Percentiles rank a stretch among this genome's conserved stretches.
These are phyloP conservation scores for Helminthosporium solani DNA, from an alignment of 2,329 filamentous ascomycete species.

Conservation along the genomic window DNA sequence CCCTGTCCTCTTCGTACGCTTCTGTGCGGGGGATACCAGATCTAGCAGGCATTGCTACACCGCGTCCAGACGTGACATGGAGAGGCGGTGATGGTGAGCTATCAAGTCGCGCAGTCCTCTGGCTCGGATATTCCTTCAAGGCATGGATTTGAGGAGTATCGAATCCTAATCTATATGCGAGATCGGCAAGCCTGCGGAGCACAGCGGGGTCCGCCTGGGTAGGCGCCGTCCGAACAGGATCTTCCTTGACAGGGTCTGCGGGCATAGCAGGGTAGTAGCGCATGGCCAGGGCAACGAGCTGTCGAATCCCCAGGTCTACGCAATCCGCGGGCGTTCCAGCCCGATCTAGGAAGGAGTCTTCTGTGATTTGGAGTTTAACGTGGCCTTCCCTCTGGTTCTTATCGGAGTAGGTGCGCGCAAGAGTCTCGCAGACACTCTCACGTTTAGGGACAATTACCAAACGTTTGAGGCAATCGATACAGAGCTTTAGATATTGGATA, in stretches of 20 bases:
- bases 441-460: slow-evolving; percentile 8
- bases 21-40: no score
- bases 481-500: slow-evolving; percentile 6
- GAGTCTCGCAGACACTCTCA: not conserved
- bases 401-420: no score
- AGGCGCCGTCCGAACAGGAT: no score
- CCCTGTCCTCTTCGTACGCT: no score
- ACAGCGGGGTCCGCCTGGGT: slow-evolving; percentile 3
- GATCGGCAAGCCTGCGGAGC: slow-evolving; percentile 11
- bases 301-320: not conserved
- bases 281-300: slow-evolving; percentile 7
- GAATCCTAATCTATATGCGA: slow-evolving; percentile 15
- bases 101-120: no score
- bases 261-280: slow-evolving; percentile 13
- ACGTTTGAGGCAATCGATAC: slow-evolving; percentile 3
- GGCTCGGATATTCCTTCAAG: slow-evolving; percentile 3
- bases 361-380: slow-evolving; percentile 22
- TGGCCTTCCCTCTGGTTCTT: no score
- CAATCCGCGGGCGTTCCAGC: slow-evolving; percentile 4
- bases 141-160: slow-evolving; percentile 9
- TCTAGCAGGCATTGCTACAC: no score
- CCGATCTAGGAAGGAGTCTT: slow-evolving; percentile 21
- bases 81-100: no score
- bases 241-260: not conserved
- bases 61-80: no score